phyloP scores from a whole-genome alignment of 345 rosid genomes.

The Theobroma cacao region DNA sequence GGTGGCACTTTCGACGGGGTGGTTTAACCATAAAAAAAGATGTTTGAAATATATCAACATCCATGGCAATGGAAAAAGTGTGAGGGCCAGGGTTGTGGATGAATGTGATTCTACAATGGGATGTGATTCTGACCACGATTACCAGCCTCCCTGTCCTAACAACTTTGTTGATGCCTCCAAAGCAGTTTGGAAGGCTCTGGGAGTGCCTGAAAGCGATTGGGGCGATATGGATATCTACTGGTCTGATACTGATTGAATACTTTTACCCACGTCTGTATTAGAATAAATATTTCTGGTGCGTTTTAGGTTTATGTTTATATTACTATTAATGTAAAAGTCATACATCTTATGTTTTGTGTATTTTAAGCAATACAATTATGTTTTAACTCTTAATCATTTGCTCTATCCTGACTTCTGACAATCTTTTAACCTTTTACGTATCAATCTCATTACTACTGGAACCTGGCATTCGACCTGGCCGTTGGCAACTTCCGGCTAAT shows the following conservation, averaged over 20 bases:
- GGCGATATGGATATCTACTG: constrained; percentile 3
- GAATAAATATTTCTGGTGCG: neutral
- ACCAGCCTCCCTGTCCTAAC: constrained; percentile 25
- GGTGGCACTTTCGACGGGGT: constrained; percentile 29
- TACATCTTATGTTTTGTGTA: neutral
- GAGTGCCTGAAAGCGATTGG: neutral
- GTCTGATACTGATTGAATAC: neutral
- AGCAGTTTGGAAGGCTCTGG: constrained; percentile 37
- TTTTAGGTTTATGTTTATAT: neutral
- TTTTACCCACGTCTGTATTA: neutral
- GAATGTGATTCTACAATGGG: constrained; percentile 33
- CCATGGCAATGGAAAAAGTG: constrained; percentile 28
- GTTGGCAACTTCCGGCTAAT: too few relatives aligned
- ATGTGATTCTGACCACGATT: constrained; percentile 25
- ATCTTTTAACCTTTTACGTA: too few relatives aligned
- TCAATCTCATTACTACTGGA: too few relatives aligned
- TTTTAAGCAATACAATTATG: neutral
- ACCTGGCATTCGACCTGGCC: too few relatives aligned
- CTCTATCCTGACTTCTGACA: neutral
- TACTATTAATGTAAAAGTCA: neutral
- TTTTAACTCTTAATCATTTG: neutral
- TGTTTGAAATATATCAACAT: constrained; percentile 23
- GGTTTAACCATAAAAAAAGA: constrained; percentile 20
- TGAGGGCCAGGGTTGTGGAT: constrained; percentile 33
- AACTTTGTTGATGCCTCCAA: constrained; percentile 30